Evolutionary conservation across 1,284 basidiomycete genomes (phyloP).

Genomic region (Microbotryum lychnidis-dioicae): DNA sequence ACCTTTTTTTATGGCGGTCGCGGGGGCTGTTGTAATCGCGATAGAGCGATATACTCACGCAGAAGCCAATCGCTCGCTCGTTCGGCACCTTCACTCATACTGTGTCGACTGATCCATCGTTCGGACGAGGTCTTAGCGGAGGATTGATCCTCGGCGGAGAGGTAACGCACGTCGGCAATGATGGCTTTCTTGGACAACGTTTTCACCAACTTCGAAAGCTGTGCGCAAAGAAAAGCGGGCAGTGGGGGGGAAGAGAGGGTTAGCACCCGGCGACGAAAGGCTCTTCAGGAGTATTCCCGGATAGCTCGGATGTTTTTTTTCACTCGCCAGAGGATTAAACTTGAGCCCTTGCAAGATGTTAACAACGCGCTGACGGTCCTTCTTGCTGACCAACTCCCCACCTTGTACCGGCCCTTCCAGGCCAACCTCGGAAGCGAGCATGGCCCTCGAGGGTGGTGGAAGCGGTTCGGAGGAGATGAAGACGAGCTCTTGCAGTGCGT

Average conservation of each 20-base stretch:
- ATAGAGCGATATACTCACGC: not conserved
- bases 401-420: not conserved
- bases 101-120: slow-evolving; percentile 26
- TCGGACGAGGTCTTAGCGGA: not conserved
- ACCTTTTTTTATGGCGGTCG: not conserved
- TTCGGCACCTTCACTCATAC: slow-evolving; percentile 21
- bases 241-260: not conserved
- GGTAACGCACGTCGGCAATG: slow-evolving; percentile 20
- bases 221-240: not conserved
- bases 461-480: slow-evolving; percentile 1
- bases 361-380: slow-evolving; percentile 9
- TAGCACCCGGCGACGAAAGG: too few species aligned
- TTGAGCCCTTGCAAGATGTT: slow-evolving; percentile 7
- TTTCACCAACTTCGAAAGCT: slow-evolving; percentile 10
- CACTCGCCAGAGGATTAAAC: slow-evolving; percentile 12
- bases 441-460: not conserved
- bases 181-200: slow-evolving; percentile 7
- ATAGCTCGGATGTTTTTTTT: too few species aligned
- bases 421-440: not conserved
- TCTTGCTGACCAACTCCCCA: slow-evolving; percentile 1
- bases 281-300: too few species aligned
- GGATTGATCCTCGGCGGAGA: slow-evolving; percentile 25
- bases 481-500: not conserved
- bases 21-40: not conserved
- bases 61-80: slow-evolving; percentile 18